phyloP scores from a whole-genome alignment of 495 filamentous ascomycete species.

The Rostrohypoxylon terebratum region DNA sequence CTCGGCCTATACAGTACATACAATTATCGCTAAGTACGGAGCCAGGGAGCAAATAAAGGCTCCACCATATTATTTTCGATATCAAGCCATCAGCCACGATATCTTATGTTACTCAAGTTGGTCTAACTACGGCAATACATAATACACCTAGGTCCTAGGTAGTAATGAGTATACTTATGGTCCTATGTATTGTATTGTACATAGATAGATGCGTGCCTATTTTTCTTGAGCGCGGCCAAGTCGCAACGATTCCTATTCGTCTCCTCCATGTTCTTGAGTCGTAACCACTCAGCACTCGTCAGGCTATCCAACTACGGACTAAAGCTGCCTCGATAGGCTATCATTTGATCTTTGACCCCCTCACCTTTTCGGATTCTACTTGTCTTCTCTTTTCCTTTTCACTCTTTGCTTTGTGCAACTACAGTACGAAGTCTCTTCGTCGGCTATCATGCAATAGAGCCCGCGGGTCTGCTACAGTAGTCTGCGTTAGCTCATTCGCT shows the following conservation, averaged over 20 bases:
- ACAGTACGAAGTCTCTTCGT: slow-evolving; percentile 12
- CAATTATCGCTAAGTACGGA: not conserved
- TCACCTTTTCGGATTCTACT: slow-evolving; percentile 18
- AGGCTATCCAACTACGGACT: slow-evolving; percentile 14
- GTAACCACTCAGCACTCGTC: slow-evolving; percentile 15
- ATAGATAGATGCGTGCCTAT: not conserved
- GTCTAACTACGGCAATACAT: too few species aligned
- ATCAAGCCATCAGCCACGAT: slow-evolving; percentile 43
- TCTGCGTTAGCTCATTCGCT: slow-evolving; percentile 40
- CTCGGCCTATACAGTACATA: slow-evolving; percentile 11
- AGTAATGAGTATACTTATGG: too few species aligned
- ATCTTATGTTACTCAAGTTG: slow-evolving; percentile 24
- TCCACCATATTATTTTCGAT: slow-evolving; percentile 27
- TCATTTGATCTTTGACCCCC: not conserved
- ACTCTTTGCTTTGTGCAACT: slow-evolving; percentile 20
- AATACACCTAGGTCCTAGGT: too few species aligned
- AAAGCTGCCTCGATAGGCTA: slow-evolving; percentile 25
- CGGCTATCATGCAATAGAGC: slow-evolving; percentile 23
- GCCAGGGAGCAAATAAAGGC: not conserved
- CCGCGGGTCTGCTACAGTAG: slow-evolving; percentile 33
- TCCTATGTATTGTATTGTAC: too few species aligned
- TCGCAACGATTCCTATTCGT: slow-evolving; percentile 15
- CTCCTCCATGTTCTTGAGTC: slow-evolving; percentile 21
- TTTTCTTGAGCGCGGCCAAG: slow-evolving; percentile 7
- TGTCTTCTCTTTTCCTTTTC: slow-evolving; percentile 15